Evolutionary conservation across 306 rosid genomes (phyloP).

Genomic region (Parietaria judaica): DNA sequence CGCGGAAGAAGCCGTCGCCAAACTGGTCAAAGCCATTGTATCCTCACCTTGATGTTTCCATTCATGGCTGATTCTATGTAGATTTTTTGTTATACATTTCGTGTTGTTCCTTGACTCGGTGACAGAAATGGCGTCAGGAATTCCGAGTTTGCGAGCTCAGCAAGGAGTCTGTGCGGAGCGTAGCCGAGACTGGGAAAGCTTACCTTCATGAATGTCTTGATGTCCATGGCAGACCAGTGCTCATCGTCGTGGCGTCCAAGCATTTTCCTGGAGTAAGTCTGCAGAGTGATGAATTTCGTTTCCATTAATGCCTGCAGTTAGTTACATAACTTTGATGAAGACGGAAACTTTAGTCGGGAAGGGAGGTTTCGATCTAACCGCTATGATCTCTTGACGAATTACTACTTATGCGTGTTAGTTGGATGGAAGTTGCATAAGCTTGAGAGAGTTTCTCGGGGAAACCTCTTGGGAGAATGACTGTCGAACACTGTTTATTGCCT

Average conservation of each 20-base stretch:
- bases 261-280: slow-evolving; percentile 71
- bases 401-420: no score
- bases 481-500: no score
- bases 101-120: slow-evolving; percentile 27
- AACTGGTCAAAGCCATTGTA: slow-evolving; percentile 82
- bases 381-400: no score
- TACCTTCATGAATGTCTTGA: slow-evolving; percentile 71
- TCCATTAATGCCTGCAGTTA: no score
- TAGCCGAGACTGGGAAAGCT: slow-evolving; percentile 75
- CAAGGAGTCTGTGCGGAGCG: slow-evolving; percentile 48
- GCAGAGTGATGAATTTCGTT: no score
- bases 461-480: no score
- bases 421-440: no score
- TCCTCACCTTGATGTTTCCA: slow-evolving; percentile 23
- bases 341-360: no score
- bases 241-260: slow-evolving; percentile 66
- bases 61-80: not conserved
- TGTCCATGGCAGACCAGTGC: slow-evolving; percentile 67
- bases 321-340: no score
- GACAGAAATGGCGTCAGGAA: slow-evolving; percentile 90
- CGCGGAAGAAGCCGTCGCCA: slow-evolving; percentile 52
- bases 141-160: slow-evolving; percentile 67
- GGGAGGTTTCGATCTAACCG: no score
- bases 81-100: no score
- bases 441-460: no score